Base-by-base conservation (phyloP, 441 rosid species). In the Jatropha podagrica region DNA sequence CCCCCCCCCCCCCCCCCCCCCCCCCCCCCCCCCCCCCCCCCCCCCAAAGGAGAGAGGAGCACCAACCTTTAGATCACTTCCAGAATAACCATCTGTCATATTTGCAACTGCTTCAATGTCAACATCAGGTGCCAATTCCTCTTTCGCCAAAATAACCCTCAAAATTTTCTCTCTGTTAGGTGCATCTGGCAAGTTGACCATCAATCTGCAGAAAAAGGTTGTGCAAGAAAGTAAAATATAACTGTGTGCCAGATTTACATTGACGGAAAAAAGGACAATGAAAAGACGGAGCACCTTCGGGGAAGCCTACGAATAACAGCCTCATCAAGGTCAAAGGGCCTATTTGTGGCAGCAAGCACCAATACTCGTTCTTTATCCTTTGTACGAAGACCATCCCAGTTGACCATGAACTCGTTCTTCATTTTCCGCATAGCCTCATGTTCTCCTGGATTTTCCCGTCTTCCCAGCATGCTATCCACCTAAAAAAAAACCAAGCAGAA, bases 341-440 rank as follows among this genome's bases (percentile, higher is more conserved):
- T 85, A 79, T 96, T 96, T 70, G 99, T 96, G 59, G 98, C 98
- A 80, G 97, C 98, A 64, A 96, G 98, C 60, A 96, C 99, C 58
- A 96, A 83, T 12, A 96, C 98, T 7, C 99, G 88, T 82, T 96
- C 99, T 85, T 85, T 93, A 78, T 94, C 98, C 80, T 96, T 96
- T 40, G 98, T 96, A 46, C 97, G 90, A 40, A 96, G 82, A 69
- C 99, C 99, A 71, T 96, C 99, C 99, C 99, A 96, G 75, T 96
- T 94, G 59, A 94, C 92, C 98, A 96, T 96, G 71, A 96, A 96
- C 74, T 96, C 99, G 61, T 96, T 96, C 87, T 96, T 96, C 98
- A 96, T 96, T 87, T 96, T 96, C 37, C 99, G 97, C 98, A 94
- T 96, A 18, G 99, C 98, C 82, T 96, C 99, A 46, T 96, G 98